Conservation (phyloP, 345 rosid species). For the Corymbia maculata region DNA sequence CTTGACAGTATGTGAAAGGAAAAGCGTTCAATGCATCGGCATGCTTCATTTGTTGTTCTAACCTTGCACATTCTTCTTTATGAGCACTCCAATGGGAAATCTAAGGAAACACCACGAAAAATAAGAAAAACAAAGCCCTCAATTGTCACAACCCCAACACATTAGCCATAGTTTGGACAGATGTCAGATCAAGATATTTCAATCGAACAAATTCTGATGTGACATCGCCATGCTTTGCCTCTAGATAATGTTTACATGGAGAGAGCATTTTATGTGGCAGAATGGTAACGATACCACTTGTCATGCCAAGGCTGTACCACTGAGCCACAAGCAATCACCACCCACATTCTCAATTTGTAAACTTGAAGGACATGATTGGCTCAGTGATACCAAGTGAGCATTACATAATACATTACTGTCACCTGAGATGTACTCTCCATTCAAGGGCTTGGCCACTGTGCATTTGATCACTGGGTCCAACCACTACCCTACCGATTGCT, state of each 20-base stretch:
- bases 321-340: neutral
- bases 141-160: neutral
- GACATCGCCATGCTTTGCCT: neutral
- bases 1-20: conserved; percentile 66
- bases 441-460: neutral
- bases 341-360: neutral
- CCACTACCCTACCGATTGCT: neutral
- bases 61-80: conserved; percentile 72
- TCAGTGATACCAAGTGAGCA: neutral
- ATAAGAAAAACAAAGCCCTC: neutral
- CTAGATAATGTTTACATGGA: neutral
- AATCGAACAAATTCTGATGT: neutral
- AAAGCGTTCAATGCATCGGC: conserved; percentile 53
- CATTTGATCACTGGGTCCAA: neutral
- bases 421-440: neutral
- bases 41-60: conserved; percentile 71
- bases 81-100: conserved; percentile 68
- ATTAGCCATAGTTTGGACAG: neutral
- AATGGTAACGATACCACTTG: neutral
- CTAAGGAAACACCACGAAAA: conserved; percentile 9
- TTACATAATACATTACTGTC: neutral
- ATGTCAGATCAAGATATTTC: neutral
- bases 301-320: neutral
- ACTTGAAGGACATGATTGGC: neutral
- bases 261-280: neutral